These are phyloP conservation scores for Suhomyces bokatorum DNA, from an alignment of 1,139 yeast genomes.

Conservation along the genomic window DNA sequence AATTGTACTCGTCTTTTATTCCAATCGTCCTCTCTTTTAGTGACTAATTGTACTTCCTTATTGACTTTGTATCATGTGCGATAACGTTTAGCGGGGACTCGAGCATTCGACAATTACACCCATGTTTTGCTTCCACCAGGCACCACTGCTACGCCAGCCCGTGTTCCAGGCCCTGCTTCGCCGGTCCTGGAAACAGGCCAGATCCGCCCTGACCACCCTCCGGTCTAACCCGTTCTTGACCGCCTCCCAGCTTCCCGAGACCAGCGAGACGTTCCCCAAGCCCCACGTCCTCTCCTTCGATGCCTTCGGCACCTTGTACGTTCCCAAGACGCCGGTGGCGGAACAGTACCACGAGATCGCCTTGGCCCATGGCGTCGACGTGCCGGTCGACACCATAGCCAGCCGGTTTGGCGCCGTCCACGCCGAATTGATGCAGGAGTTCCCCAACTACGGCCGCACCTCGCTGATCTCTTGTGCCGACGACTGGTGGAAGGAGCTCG, in stretches of 20 bases:
- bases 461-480: conserved; percentile 26
- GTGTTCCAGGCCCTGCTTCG: background rate
- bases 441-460: conserved; percentile 66
- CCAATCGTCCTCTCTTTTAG: too few species aligned
- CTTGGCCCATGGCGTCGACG: conserved; percentile 40
- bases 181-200: background rate
- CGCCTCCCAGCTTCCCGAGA: conserved; percentile 27
- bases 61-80: background rate
- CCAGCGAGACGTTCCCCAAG: conserved; percentile 30
- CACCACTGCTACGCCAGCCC: background rate
- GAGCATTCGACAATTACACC: too few species aligned
- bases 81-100: too few species aligned
- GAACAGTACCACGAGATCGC: conserved; percentile 54
- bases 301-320: conserved; percentile 65
- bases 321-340: conserved; percentile 55
- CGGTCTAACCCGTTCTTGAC: conserved; percentile 30
- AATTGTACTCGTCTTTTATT: too few species aligned
- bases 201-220: conserved; percentile 3
- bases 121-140: background rate
- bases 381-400: conserved; percentile 29
- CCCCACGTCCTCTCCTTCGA: conserved; percentile 64
- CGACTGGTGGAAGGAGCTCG: conserved; percentile 62
- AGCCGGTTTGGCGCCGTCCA: conserved; percentile 32
- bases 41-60: too few species aligned
- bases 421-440: conserved; percentile 27